Base-by-base conservation (phyloP, 202 grass and related monocot genomes). In the Musa balbisiana region DNA sequence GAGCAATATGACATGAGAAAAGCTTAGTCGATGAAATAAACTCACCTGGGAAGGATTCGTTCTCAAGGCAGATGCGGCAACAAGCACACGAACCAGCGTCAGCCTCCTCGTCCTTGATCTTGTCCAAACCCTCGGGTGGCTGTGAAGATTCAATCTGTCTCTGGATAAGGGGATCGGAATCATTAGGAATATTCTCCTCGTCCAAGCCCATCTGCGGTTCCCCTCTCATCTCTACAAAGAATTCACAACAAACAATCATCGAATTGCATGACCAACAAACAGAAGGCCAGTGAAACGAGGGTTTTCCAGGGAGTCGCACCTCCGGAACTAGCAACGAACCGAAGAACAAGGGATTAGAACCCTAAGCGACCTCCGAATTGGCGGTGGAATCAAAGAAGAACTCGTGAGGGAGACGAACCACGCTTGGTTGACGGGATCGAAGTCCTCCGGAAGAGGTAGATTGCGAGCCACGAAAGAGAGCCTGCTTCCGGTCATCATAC, bases 11-110 rank as follows among this genome's bases (percentile, higher is more conserved):
- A 43, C 33, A 43, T 43, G 33, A 43, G 33, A 67, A 26, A 60
- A 63, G 3, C 2, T 27, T 62, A 65, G 54, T 19, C 27, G 9
- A 52, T 49, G 51, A 75, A 19, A 78, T 10, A 74, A 43, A 76
- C 33, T 85, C 66, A 90, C 90, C 87, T 84, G 77, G 82, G 23
- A 87, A 75, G 55, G 87, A 89, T 9, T 90, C 85, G 1, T 72
- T n/a, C 83, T 92, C 87, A 0, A 92, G 90, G 78, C 90, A 92
- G 85, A 92, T 93, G 76, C 87, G 90, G 81, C 87, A 93, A 73
- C 90, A 90, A 1, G 69, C 83, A 17, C 80, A 82, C 24, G 85
- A 84, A 69, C 76, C 84, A 60, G 70, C 78, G 0, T 89, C 87
- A 0, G 33, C 84, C 70, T 92, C 90, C 71, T 73, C 82, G 19